phyloP scores from a whole-genome alignment of 73 alveolate genomes.

The Paramecium sonneborni region DNA sequence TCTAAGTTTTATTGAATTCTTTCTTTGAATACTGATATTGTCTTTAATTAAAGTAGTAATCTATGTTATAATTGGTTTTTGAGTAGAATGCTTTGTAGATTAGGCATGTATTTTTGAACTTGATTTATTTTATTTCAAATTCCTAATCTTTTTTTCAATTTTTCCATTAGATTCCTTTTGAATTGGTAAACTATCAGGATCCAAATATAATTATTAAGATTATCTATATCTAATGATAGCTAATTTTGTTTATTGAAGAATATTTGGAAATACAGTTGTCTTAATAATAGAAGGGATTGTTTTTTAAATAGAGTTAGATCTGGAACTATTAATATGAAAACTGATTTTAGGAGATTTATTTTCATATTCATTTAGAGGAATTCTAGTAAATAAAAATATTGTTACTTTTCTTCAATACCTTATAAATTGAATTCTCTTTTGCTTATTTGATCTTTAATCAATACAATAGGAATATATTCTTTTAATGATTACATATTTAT shows the following conservation, averaged over 20 bases:
- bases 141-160: neutral
- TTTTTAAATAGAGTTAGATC: neutral
- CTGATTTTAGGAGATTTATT: neutral
- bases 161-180: neutral
- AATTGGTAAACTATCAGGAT: neutral
- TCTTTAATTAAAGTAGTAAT: neutral
- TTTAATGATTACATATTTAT: neutral
- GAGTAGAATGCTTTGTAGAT: neutral
- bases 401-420: no score
- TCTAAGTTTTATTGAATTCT: neutral
- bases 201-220: neutral
- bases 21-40: neutral
- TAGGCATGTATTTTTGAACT: neutral
- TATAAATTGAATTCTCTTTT: no score
- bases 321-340: no score
- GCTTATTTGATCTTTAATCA: no score
- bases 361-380: neutral
- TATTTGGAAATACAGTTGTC: conserved; percentile 30
- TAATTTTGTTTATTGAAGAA: neutral
- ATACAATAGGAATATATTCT: neutral
- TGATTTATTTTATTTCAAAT: neutral
- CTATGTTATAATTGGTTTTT: neutral
- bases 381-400: no score
- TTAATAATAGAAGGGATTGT: neutral
- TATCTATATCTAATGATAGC: neutral